Percentiles rank a stretch among this genome's conserved stretches.
Evolutionary conservation across 1,284 basidiomycete genomes (phyloP).

Genomic region (Papiliotrema laurentii): DNA sequence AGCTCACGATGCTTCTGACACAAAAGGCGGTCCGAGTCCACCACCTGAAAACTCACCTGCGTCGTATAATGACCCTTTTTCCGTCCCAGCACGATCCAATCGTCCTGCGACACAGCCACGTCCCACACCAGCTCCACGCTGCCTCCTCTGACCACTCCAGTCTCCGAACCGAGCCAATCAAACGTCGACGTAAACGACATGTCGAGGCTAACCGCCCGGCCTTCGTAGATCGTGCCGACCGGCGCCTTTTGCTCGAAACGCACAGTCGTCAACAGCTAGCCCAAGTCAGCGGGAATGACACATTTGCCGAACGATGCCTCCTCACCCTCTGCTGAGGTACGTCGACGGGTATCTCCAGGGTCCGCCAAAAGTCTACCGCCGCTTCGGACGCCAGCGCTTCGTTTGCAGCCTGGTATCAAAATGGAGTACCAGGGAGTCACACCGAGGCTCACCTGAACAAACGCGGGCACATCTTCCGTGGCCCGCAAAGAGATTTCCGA

Average conservation of each 20-base stretch:
- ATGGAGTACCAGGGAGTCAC: not conserved
- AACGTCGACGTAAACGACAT: slow-evolving; percentile 23
- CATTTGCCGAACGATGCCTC: not conserved
- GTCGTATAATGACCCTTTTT: slow-evolving; percentile 36
- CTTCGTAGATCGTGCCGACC: slow-evolving; percentile 31
- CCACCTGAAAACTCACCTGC: slow-evolving; percentile 16
- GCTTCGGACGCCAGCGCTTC: not conserved
- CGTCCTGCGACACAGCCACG: slow-evolving; percentile 30
- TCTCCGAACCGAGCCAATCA: slow-evolving; percentile 25
- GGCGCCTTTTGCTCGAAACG: slow-evolving; percentile 14
- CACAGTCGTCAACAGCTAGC: slow-evolving; percentile 25
- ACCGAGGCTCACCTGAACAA: not conserved
- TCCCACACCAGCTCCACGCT: slow-evolving; percentile 28
- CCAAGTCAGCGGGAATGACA: not conserved
- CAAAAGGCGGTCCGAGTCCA: not conserved
- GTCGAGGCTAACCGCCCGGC: slow-evolving; percentile 31
- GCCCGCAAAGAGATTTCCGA: not conserved
- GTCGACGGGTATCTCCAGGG: slow-evolving; percentile 46
- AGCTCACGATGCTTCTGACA: not conserved
- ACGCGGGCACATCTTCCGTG: not conserved
- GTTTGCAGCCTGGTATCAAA: not conserved
- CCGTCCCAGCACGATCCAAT: slow-evolving; percentile 39
- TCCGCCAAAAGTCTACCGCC: slow-evolving; percentile 27
- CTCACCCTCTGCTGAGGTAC: slow-evolving; percentile 37
- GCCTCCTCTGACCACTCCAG: not conserved